phyloP scores from a whole-genome alignment of 352 stramenopile genomes.

The Phytophthora pseudosyringae region DNA sequence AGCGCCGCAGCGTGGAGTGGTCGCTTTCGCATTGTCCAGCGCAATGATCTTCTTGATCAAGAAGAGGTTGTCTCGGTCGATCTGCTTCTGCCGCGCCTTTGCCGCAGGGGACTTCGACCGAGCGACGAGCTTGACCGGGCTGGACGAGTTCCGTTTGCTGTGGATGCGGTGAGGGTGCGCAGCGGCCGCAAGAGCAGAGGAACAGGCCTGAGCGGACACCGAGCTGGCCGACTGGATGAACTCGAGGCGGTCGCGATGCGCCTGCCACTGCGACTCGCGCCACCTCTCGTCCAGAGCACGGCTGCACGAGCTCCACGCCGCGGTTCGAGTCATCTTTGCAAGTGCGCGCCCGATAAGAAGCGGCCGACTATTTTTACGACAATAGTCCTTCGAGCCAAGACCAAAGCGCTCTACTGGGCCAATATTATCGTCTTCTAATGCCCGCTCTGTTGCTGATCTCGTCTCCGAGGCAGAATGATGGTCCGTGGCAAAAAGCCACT shows the following conservation, averaged over 20 bases:
- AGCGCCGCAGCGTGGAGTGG: background rate
- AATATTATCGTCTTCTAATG: too few species aligned
- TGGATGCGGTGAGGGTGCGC: constrained; percentile 37
- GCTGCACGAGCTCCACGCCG: constrained; percentile 55
- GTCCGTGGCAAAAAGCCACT: background rate
- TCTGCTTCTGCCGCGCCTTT: constrained; percentile 59
- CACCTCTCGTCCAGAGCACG: constrained; percentile 52
- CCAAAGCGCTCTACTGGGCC: too few species aligned
- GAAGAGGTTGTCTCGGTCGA: constrained; percentile 62
- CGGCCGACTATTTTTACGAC: constrained; percentile 17
- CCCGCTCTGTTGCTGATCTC: background rate
- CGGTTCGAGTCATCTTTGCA: constrained; percentile 28
- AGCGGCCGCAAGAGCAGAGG: constrained; percentile 31
- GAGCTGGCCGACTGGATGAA: constrained; percentile 44
- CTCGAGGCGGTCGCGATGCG: constrained; percentile 56
- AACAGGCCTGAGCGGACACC: constrained; percentile 32
- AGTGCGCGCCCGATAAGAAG: background rate
- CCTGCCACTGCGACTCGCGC: constrained; percentile 43
- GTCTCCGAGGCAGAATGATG: too few species aligned
- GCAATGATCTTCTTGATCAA: constrained; percentile 69
- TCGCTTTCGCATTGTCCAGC: constrained; percentile 36
- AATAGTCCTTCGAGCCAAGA: background rate
- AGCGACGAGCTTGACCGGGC: constrained; percentile 26
- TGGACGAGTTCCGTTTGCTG: constrained; percentile 10
- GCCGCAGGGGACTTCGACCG: constrained; percentile 50